These are phyloP conservation scores for Cornus florida DNA, from an alignment of 148 eudicot species.

Conservation along the genomic window DNA sequence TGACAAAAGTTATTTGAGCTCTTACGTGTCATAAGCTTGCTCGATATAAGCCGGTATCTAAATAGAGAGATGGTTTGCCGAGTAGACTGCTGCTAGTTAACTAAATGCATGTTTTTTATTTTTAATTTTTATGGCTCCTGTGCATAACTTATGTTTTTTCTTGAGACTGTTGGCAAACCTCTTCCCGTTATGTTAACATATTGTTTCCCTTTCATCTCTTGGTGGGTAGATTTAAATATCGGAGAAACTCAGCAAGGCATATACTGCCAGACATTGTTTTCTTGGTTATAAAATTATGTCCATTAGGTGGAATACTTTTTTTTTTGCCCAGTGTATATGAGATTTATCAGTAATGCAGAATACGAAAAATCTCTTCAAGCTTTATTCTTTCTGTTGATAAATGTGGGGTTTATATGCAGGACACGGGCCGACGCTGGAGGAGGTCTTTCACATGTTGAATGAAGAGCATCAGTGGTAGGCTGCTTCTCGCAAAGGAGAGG, in stretches of 20 bases:
- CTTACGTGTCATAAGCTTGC: not conserved
- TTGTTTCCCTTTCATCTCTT: too few relatives aligned
- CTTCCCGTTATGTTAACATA: too few relatives aligned
- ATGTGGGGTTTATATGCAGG: conserved; percentile 28
- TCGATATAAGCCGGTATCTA: not conserved
- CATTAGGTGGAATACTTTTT: not conserved
- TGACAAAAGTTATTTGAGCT: not conserved
- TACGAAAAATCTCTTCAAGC: too few relatives aligned
- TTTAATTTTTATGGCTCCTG: too few relatives aligned
- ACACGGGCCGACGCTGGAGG: conserved; percentile 63
- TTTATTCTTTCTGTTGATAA: not conserved
- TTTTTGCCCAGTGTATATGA: not conserved
- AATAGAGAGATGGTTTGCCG: not conserved
- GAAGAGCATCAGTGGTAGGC: not conserved
- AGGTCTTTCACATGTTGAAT: conserved; percentile 64
- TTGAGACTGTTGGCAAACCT: too few relatives aligned
- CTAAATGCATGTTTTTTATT: not conserved
- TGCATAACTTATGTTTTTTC: too few relatives aligned
- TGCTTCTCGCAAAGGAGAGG: not conserved
- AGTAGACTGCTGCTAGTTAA: not conserved
- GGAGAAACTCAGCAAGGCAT: too few relatives aligned
- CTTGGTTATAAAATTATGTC: not conserved
- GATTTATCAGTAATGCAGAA: not conserved
- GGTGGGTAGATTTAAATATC: too few relatives aligned
- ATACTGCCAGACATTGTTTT: not conserved